Percentiles rank a stretch among this genome's conserved stretches.
phyloP scores from a whole-genome alignment of 2,329 filamentous ascomycete species.

The Botrytis paeoniae region DNA sequence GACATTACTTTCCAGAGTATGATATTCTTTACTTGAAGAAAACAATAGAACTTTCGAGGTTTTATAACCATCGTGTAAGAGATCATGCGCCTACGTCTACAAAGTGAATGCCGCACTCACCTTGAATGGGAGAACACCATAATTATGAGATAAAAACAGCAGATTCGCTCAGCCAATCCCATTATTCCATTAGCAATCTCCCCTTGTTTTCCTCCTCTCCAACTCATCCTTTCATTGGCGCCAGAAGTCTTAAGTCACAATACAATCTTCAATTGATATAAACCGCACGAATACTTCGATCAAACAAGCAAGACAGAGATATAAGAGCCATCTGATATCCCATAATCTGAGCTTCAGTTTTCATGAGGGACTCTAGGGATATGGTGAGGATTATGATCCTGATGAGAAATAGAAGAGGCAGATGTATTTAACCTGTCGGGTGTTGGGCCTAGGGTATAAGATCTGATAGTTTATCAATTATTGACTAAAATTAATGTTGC shows the following conservation, averaged over 20 bases:
- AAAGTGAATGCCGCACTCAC: neutral
- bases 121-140: too few relatives aligned
- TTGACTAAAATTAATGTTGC: neutral
- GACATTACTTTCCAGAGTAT: neutral
- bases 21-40: neutral
- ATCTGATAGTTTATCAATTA: rapidly evolving
- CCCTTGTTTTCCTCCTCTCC: too few relatives aligned
- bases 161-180: too few relatives aligned
- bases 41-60: neutral
- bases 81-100: rapidly evolving
- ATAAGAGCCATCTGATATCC: too few relatives aligned
- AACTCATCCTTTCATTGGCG: too few relatives aligned
- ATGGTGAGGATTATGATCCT: neutral
- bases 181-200: too few relatives aligned
- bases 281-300: neutral
- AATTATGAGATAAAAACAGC: too few relatives aligned
- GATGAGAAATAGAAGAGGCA: neutral
- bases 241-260: too few relatives aligned
- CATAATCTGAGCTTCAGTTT: too few relatives aligned
- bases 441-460: neutral
- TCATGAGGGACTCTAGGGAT: too few relatives aligned
- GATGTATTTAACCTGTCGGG: rapidly evolving
- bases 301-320: neutral
- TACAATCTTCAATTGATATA: neutral
- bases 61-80: neutral